Base-by-base conservation (phyloP, 495 filamentous ascomycete genomes). In the Lophiostoma macrostomum region DNA sequence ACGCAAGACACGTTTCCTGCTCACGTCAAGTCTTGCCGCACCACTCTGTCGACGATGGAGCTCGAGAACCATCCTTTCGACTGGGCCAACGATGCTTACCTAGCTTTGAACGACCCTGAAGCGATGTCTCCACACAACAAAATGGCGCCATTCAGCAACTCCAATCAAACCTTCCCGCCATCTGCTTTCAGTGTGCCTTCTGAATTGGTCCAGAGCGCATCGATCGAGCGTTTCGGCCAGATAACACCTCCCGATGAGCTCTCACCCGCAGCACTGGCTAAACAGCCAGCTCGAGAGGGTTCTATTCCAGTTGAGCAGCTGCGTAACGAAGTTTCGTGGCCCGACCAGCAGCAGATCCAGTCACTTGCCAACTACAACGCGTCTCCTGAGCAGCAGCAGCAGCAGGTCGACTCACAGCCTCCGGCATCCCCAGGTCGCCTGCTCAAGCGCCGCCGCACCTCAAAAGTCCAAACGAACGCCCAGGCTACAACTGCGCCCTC, bases 191-290 rank as follows among this genome's bases (percentile, higher is more conserved):
- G 41, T 14, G 28, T 34, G 11, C 29, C 50, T 0, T 47, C 44
- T 2, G 14, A 5, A 4, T 49, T 53, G 19, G 48, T 48, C n/a
- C 28, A 36, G 20, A 34, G 35, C 7, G 19, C 47, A 13, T 35
- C 36, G 11, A 24, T 58, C 16, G 44, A 56, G 28, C 35, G 58
- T 1, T 32, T 55, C 28, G 64, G 64, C 12, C 64, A 64, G 44
- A 39, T 59, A 43, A 66, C 64, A 5, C 64, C 56, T 11, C 60
- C 60, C 13, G 56, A 61, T 16, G 57, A 64, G 10, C 24, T 48
- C 12, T 63, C 63, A 12, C 57, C 59, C 3, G 42, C 30, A 18
- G 31, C 6, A 3, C 14, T 35, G 5, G 27, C 5, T 20, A 18
- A 8, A 16, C 29, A 28, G 14, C 39, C 11, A 0, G 41, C 32